phyloP scores from a whole-genome alignment of 2,329 filamentous ascomycete genomes.

The Penicillium sp. region DNA sequence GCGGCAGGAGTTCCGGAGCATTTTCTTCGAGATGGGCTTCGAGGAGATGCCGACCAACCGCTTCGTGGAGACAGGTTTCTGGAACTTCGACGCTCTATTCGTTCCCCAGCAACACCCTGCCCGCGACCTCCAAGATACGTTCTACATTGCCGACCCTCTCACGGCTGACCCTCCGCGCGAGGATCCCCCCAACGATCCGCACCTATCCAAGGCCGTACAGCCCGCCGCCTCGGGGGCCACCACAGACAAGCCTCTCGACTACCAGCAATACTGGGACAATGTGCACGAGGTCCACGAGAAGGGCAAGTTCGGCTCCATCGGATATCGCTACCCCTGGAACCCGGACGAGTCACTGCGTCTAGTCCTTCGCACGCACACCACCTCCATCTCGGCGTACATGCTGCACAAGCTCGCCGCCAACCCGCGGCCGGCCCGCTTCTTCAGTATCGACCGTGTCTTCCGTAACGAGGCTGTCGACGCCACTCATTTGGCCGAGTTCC shows the following conservation, averaged over 20 bases:
- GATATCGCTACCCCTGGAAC: conserved; percentile 92
- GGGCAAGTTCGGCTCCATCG: conserved; percentile 90
- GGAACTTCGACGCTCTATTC: conserved; percentile 97
- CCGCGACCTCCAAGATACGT: conserved; percentile 94
- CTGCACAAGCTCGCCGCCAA: conserved; percentile 81
- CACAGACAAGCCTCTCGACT: conserved; percentile 55
- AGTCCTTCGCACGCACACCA: conserved; percentile 94
- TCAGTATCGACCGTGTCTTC: conserved; percentile 98
- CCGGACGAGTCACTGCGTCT: conserved; percentile 80
- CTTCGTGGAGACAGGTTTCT: conserved; percentile 95
- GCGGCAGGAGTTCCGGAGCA: conserved; percentile 88
- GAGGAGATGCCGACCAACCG: conserved; percentile 94
- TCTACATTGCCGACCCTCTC: conserved; percentile 91
- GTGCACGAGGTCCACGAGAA: conserved; percentile 81
- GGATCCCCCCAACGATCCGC: conserved; percentile 47
- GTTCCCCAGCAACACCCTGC: conserved; percentile 97
- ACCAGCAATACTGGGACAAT: conserved; percentile 82
- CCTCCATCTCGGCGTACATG: conserved; percentile 83
- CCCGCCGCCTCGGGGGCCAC: conserved; percentile 46
- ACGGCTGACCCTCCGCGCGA: conserved; percentile 63
- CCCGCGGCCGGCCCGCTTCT: conserved; percentile 86
- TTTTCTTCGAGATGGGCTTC: conserved; percentile 99
- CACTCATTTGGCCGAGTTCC: conserved; percentile 95
- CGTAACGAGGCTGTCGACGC: conserved; percentile 95
- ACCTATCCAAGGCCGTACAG: conserved; percentile 38